phyloP scores from a whole-genome alignment of 768 basidiomycete genomes.

The Arthromyces matolae region DNA sequence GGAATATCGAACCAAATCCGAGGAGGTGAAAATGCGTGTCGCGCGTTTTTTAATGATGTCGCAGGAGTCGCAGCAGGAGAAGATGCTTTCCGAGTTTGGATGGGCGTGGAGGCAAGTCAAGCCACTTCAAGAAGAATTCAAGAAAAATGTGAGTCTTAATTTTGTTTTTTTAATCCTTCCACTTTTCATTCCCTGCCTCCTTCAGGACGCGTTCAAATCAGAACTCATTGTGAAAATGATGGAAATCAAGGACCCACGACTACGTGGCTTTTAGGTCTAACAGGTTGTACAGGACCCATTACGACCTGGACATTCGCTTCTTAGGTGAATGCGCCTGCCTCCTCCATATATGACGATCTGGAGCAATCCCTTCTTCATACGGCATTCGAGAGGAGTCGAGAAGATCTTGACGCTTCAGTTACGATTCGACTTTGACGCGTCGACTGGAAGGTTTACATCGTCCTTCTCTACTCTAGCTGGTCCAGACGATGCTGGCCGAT shows the following conservation, averaged over 20 bases:
- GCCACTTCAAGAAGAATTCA: constrained; percentile 38
- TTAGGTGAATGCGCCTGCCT: no score
- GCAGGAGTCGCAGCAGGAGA: constrained; percentile 33
- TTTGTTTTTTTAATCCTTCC: not conserved
- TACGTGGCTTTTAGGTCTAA: constrained; percentile 6
- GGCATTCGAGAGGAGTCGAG: no score
- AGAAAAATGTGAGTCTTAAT: constrained; percentile 35
- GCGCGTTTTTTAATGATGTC: constrained; percentile 42
- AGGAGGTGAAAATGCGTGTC: constrained; percentile 45
- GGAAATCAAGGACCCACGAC: constrained; percentile 24
- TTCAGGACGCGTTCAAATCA: constrained; percentile 15
- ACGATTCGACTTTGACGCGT: no score
- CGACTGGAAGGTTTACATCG: no score
- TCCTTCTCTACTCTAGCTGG: no score
- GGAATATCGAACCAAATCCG: constrained; percentile 32
- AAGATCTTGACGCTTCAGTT: no score
- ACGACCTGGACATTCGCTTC: no score
- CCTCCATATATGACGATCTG: no score
- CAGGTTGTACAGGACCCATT: no score
- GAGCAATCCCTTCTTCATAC: no score
- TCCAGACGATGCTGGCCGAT: no score
- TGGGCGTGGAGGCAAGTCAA: constrained; percentile 52
- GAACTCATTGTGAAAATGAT: constrained; percentile 25
- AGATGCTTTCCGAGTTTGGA: constrained; percentile 41
- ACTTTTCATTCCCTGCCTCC: no score